These are phyloP conservation scores for Pseudozyma pruni DNA, from an alignment of 1,284 basidiomycete genomes.

Conservation along the genomic window DNA sequence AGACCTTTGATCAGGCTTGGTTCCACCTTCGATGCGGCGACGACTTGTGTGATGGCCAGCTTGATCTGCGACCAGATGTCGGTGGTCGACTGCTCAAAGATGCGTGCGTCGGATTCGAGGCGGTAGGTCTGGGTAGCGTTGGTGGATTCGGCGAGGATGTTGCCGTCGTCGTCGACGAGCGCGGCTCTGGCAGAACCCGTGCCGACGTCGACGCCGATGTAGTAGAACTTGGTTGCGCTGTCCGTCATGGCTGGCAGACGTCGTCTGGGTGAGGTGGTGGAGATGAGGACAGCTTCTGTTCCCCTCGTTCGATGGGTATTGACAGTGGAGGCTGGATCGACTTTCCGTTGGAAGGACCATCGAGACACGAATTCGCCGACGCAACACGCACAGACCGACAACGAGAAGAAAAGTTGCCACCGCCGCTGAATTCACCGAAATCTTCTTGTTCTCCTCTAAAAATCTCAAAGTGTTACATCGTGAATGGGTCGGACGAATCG, in stretches of 20 bases:
- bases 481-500: too few species aligned
- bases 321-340: background rate
- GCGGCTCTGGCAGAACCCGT: constrained; percentile 92
- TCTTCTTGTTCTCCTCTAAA: background rate
- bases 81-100: constrained; percentile 86
- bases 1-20: constrained; percentile 82
- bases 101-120: constrained; percentile 83
- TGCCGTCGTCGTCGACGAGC: constrained; percentile 80
- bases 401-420: background rate
- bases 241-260: constrained; percentile 11
- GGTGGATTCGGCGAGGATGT: constrained; percentile 80
- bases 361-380: constrained; percentile 6
- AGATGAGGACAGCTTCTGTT: background rate
- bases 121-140: constrained; percentile 86
- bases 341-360: constrained; percentile 19
- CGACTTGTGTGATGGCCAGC: constrained; percentile 76
- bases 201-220: constrained; percentile 77
- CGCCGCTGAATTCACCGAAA: constrained; percentile 31
- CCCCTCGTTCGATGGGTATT: too few species aligned
- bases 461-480: constrained; percentile 13
- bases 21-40: constrained; percentile 75
- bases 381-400: constrained; percentile 22
- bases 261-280: background rate
- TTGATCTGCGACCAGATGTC: constrained; percentile 83
- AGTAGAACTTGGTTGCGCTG: constrained; percentile 66